A percentile compares a stretch with the other conserved stretches of the same genome.
phyloP scores from a whole-genome alignment of 225 moss, liverwort and hornwort species.

The Antitrichia curtipendula region DNA sequence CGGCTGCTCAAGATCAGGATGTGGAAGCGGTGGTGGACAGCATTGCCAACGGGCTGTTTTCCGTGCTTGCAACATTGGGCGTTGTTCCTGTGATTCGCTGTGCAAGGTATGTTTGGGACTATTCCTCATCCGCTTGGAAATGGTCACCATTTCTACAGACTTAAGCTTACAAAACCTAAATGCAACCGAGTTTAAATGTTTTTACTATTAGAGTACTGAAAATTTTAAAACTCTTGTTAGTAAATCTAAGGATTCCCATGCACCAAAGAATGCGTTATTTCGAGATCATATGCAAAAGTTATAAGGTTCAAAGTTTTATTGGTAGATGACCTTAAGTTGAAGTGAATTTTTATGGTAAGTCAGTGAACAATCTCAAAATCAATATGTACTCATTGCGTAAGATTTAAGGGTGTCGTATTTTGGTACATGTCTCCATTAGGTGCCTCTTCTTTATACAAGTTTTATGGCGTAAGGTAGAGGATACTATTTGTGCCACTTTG shows the following conservation, averaged over 20 bases:
- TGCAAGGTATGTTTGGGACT: constrained; percentile 27
- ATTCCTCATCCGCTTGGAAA: neutral
- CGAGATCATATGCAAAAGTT: neutral
- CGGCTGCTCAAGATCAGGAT: constrained; percentile 80
- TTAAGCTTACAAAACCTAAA: neutral
- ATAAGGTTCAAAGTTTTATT: neutral
- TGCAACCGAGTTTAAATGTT: neutral
- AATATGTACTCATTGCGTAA: neutral
- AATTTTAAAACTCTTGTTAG: neutral
- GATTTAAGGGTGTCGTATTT: neutral
- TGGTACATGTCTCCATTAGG: neutral
- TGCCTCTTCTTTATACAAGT: neutral
- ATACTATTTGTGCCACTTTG: neutral
- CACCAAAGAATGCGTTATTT: neutral
- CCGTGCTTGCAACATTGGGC: constrained; percentile 82
- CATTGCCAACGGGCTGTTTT: constrained; percentile 78
- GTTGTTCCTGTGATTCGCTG: constrained; percentile 94
- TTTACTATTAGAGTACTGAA: neutral
- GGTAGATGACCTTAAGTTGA: neutral
- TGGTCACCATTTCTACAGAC: neutral
- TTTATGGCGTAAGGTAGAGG: neutral
- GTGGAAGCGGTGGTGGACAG: constrained; percentile 74
- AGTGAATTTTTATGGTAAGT: neutral
- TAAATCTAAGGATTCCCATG: neutral
- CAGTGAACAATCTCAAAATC: neutral